Evolutionary conservation across 352 stramenopile genomes (phyloP).

Genomic region (Phytophthora litchii): DNA sequence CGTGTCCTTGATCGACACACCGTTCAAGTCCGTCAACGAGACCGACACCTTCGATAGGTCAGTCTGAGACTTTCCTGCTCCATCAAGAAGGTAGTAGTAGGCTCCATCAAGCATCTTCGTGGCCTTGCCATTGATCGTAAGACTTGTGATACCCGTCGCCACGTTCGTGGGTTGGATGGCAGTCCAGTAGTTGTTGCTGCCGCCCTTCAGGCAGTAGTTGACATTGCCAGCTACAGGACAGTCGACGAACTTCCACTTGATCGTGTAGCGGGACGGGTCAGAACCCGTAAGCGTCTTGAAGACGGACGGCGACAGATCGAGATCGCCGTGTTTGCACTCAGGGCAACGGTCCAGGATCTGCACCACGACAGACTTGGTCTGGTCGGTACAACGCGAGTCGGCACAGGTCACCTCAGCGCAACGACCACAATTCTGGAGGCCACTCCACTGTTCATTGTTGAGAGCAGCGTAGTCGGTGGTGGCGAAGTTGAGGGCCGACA

Average conservation of each 20-base stretch:
- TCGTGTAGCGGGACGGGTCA: constrained; percentile 29
- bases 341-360: constrained; percentile 77
- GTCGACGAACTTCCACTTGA: constrained; percentile 47
- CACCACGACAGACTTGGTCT: constrained; percentile 47
- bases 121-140: constrained; percentile 51
- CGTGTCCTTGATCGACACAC: constrained; percentile 60
- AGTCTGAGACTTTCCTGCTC: constrained; percentile 29
- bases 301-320: constrained; percentile 44
- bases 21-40: constrained; percentile 61
- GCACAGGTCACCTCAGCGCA: constrained; percentile 68
- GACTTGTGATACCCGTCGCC: constrained; percentile 30
- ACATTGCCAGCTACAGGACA: constrained; percentile 39
- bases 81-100: constrained; percentile 68
- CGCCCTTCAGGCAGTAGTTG: constrained; percentile 29
- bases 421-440: constrained; percentile 60
- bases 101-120: constrained; percentile 68
- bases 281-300: constrained; percentile 47
- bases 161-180: constrained; percentile 45
- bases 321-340: constrained; percentile 49
- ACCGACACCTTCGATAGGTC: constrained; percentile 45
- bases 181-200: constrained; percentile 42
- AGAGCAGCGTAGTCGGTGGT: constrained; percentile 42
- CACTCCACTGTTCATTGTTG: constrained; percentile 71
- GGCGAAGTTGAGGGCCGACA: constrained; percentile 35
- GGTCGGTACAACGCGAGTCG: constrained; percentile 55